phyloP scores from a whole-genome alignment of 75 land plant genomes.

The Adiantum capillusveneris region DNA sequence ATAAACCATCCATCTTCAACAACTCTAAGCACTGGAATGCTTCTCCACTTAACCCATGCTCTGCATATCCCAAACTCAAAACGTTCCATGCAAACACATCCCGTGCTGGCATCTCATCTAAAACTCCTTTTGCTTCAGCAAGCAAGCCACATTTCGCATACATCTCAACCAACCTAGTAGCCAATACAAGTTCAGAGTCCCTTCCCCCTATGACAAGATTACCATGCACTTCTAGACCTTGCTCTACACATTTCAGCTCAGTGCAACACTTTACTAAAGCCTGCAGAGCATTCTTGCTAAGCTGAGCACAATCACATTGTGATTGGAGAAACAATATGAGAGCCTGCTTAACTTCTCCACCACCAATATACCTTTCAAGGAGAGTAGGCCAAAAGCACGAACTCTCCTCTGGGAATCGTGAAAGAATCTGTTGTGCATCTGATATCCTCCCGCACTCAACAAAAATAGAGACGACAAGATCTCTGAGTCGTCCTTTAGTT shows the following conservation, averaged over 20 bases:
- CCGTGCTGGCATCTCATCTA: conserved; percentile 23
- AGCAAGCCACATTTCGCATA: conserved; percentile 40
- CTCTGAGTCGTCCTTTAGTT: no score
- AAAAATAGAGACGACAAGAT: no score
- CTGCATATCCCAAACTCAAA: conserved; percentile 11
- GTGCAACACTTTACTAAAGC: conserved; percentile 1
- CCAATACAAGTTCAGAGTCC: conserved; percentile 14
- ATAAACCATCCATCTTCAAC: not conserved
- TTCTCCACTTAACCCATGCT: not conserved
- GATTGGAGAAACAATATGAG: no score
- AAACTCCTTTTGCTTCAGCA: conserved; percentile 32
- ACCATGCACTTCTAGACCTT: conserved; percentile 34
- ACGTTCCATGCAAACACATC: conserved; percentile 13
- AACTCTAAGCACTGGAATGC: not conserved
- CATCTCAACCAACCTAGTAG: conserved; percentile 27
- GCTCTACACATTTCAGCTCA: conserved; percentile 10
- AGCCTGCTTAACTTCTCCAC: no score
- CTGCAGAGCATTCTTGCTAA: not conserved
- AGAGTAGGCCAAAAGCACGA: no score
- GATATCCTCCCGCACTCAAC: no score
- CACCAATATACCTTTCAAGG: no score
- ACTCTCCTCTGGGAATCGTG: no score
- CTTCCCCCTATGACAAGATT: conserved; percentile 21
- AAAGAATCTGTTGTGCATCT: no score
- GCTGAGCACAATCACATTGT: no score